Evolutionary conservation across 2,329 filamentous ascomycete species (phyloP).

Genomic region (Cordyceps cicadae): DNA sequence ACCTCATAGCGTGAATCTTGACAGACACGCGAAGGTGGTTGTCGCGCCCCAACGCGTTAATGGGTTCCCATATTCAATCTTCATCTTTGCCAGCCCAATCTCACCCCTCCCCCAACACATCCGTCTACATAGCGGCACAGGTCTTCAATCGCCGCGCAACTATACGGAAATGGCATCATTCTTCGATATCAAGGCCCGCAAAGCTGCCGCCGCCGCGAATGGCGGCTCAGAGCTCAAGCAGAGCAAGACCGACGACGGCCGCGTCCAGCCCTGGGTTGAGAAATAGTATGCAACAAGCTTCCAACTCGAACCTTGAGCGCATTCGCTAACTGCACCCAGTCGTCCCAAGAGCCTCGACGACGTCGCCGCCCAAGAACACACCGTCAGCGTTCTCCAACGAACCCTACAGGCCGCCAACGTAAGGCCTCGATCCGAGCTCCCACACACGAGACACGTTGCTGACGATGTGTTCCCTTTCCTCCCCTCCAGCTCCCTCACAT

Average conservation of each 20-base stretch:
- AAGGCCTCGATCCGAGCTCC: background rate
- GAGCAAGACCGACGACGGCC: conserved; percentile 51
- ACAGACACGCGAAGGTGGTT: conserved; percentile 2
- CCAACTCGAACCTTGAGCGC: background rate
- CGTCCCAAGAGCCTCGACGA: conserved; percentile 89
- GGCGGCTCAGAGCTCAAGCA: conserved; percentile 55
- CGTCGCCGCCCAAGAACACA: conserved; percentile 96
- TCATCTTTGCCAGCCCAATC: background rate
- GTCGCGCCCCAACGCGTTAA: conserved; percentile 11
- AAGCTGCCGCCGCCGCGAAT: conserved; percentile 63
- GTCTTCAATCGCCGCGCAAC: background rate
- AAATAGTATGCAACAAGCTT: conserved; percentile 66
- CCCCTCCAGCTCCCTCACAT: conserved; percentile 74
- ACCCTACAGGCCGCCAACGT: conserved; percentile 93
- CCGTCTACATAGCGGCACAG: background rate
- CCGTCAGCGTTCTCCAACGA: conserved; percentile 81
- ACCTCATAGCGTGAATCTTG: background rate
- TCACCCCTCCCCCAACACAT: background rate
- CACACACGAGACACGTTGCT: background rate
- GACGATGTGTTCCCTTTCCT: conserved; percentile 12
- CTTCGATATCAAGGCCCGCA: conserved; percentile 90
- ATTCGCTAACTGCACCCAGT: conserved; percentile 36
- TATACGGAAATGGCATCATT: conserved; percentile 66
- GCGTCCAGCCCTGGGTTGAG: conserved; percentile 89
- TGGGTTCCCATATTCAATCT: background rate